Base-by-base conservation (phyloP, 768 basidiomycete species). In the Mycena vitilis region DNA sequence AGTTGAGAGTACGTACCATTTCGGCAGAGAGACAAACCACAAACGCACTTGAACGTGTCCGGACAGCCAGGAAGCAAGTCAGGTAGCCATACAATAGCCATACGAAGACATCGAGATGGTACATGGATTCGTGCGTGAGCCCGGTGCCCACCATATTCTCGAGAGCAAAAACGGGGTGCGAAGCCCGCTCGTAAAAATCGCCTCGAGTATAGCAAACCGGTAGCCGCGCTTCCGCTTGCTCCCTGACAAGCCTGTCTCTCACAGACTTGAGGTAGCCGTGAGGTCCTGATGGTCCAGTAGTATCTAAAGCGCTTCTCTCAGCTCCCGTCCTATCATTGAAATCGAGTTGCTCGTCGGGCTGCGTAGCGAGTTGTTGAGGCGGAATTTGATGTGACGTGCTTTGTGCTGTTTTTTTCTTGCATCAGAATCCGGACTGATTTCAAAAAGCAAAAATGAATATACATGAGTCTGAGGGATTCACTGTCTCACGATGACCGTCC, bases 21-120 rank as follows among this genome's bases (percentile, higher is more conserved):
- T 47, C 63, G 62, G 9, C 58, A 53, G 6, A 72, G 37, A 7
- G 7, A 20, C 11, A 36, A 6, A 1, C 66, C 63, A 60, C 71
- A 72, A 2, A 38, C 36, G 38, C 71, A 72, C 30, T 62, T 60
- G 48, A 72, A 65, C 16, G 5, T n/a, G 0, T 68, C 63, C 37
- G 67, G 67, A 42, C 58, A 52, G 44, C 58, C 71, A 22, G 61
- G 61, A 53, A 63, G 61, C 25, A 52, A 23, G 25, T 52, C 23
- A 16, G 61, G 61, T 3, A 63, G 13, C 61, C 61, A 63, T 18
- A 63, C 51, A 63, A 48, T 3, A 63, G 13, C 61, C 61, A 63
- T 18, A 63, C 51, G 53, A 48, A 63, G 49, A 63, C 23, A 20
- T 63, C 49, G 13, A 49, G 48, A 2, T 7, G 20, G 40, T 63